A percentile compares a stretch with the other conserved stretches of the same genome.
Conservation (phyloP, 2,329 filamentous ascomycete species). For the Trichoderma asperellum region DNA sequence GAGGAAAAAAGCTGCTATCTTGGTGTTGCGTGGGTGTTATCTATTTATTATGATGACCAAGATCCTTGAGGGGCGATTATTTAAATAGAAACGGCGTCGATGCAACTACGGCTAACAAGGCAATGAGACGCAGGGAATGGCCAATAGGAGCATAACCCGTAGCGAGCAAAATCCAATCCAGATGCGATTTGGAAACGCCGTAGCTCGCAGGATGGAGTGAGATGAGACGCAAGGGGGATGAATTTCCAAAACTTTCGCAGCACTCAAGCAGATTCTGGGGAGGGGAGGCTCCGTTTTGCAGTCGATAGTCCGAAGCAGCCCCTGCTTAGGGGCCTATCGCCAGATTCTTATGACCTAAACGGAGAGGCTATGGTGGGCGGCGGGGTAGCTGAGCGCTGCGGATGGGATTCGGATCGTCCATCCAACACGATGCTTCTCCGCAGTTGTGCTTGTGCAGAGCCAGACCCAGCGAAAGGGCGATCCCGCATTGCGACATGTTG, state of each 20-base stretch:
- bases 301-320: not conserved
- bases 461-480: not conserved
- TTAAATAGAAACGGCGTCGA: not conserved
- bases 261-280: not conserved
- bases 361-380: not conserved
- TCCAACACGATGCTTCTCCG: not conserved
- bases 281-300: not conserved
- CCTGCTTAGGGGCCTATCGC: not conserved
- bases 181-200: not conserved
- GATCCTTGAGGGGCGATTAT: not conserved
- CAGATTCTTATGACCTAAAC: not conserved
- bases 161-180: not conserved
- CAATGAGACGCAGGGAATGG: not conserved
- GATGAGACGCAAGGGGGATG: conserved; percentile 8
- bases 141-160: conserved; percentile 11
- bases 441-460: not conserved
- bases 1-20: not conserved
- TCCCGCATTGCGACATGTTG: not conserved
- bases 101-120: conserved; percentile 1
- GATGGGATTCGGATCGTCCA: not conserved
- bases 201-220: not conserved
- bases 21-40: not conserved
- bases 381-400: conserved; percentile 21
- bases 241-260: not conserved
- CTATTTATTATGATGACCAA: not conserved